These are phyloP conservation scores for Recurvomyces mirabilis DNA, from an alignment of 495 filamentous ascomycete genomes.

Conservation along the genomic window DNA sequence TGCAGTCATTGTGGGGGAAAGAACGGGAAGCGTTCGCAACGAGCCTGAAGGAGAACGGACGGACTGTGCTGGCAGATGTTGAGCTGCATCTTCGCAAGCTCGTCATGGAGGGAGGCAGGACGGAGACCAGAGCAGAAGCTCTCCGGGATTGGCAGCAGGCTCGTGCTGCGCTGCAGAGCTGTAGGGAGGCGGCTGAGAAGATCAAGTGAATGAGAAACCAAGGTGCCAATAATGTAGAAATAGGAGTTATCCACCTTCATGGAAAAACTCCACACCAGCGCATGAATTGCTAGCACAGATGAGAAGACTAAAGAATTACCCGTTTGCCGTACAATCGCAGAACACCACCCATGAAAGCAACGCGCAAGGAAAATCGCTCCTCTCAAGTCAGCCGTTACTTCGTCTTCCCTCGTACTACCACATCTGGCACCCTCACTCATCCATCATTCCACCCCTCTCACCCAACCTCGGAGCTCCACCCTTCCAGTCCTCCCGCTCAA, in stretches of 20 bases:
- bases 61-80: constrained; percentile 55
- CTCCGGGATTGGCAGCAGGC: constrained; percentile 31
- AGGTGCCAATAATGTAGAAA: too few relatives aligned
- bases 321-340: not conserved
- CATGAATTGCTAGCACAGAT: not conserved
- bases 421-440: not conserved
- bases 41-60: constrained; percentile 68
- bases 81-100: constrained; percentile 52
- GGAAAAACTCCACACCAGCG: not conserved
- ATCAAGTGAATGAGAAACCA: constrained; percentile 1
- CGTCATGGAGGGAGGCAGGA: constrained; percentile 40
- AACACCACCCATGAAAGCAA: not conserved
- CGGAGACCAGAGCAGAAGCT: constrained; percentile 27
- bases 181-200: constrained; percentile 43
- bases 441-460: constrained; percentile 30
- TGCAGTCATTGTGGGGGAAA: constrained; percentile 71
- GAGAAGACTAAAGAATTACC: too few relatives aligned
- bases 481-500: constrained; percentile 85
- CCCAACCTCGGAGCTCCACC: constrained; percentile 66
- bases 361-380: not conserved
- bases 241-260: too few relatives aligned
- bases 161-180: constrained; percentile 32
- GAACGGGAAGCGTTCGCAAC: constrained; percentile 61
- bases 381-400: not conserved
- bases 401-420: not conserved